Base-by-base conservation (phyloP, 805 yeast genomes). In the Schwanniomyces sp. region DNA sequence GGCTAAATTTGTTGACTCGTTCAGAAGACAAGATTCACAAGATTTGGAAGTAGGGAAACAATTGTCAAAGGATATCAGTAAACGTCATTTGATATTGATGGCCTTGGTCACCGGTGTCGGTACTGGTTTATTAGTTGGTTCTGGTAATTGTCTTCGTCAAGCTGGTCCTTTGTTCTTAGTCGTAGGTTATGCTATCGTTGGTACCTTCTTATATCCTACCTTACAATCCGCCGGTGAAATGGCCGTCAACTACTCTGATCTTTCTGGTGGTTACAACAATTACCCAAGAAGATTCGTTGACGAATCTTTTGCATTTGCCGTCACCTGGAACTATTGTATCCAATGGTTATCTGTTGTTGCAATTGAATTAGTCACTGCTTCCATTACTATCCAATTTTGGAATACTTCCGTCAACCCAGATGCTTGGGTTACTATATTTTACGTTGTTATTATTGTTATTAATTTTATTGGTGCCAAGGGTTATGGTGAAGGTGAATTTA, bases 91-190 rank as follows among this genome's bases (percentile, higher is more conserved):
- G 57, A 81, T 81, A 52, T 82, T 84, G 79, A 77, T 85, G 52
- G 82, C 88, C 34, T 79, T 85, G 40, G 88, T 87, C 37, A 84
- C 86, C 40, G 76, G 83, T 40, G 79, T 84, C 32, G 88, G 88
- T 49, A 82, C 88, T 2, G 88, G 90, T 60, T 66, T 84, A 47
- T 81, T 83, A 50, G 79, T 84, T 42, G 86, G 86, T 50, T 78
- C 86, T 1, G 88, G 46, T 24, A 44, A 30, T 7, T 27, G 25
- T 17, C 66, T 84, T 51, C 62, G 60, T 36, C 72, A 78, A n/a
- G 88, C 86, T 53, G 88, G 88, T 40, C 86, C 87, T 7, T 85
- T 82, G 3, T 80, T 84, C 37, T 62, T 83, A 28, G 69, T 84
- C 43, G 79, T 84, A 44, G 84, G 80, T 51, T 78, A 81, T 73